Base-by-base conservation (phyloP, 805 yeast genomes). In the Hemisphaericaspora nanyangensis region DNA sequence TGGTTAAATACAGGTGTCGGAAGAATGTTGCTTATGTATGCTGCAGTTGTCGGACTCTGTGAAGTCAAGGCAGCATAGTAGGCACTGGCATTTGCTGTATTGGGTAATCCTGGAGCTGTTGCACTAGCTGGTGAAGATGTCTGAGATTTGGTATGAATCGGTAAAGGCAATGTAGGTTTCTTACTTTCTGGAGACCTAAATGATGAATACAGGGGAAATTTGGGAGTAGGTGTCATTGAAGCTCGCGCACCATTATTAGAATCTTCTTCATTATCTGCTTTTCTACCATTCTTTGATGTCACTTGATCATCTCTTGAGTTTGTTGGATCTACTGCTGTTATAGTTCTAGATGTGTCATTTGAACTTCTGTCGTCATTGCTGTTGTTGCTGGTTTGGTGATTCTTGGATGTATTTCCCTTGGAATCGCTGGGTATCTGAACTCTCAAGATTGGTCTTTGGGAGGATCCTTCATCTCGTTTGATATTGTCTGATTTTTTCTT, bases 391-490 rank as follows among this genome's bases (percentile, higher is more conserved):
- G 32, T 27, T 18, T 28, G 17, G 13, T 18, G 16, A 6, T 28
- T 24, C 7, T 16, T 28, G 7, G 19, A n/a, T 29, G 31, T 40
- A 20, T 26, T 34, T 6, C 37, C 35, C 22, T 65, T 63, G 38
- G 63, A 45, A 51, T 70, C 77, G 5, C 63, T 64, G 1, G 88
- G 88, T n/a, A 82, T 82, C 48, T 79, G 79, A 8, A 82, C 81
- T 40, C 85, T 59, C 32, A 82, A 59, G 1, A 80, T 70, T 1
- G 88, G 88, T 43, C 88, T 59, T 35, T 61, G 51, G 46, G 53
- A 44, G 52, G 34, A 4, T 29, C 17, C 17, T 3, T 34, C 37
- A 4, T 25, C 31, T 16, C 31, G 31, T 12, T 34, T 34, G 20
- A 15, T 30, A 19, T 7, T 12, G 8, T n/a, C 29, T 13, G 37